A percentile compares a stretch with the other conserved stretches of the same genome.
These are phyloP conservation scores for Fagopyrum esculentum DNA, from an alignment of 148 eudicot genomes.

Conservation along the genomic window DNA sequence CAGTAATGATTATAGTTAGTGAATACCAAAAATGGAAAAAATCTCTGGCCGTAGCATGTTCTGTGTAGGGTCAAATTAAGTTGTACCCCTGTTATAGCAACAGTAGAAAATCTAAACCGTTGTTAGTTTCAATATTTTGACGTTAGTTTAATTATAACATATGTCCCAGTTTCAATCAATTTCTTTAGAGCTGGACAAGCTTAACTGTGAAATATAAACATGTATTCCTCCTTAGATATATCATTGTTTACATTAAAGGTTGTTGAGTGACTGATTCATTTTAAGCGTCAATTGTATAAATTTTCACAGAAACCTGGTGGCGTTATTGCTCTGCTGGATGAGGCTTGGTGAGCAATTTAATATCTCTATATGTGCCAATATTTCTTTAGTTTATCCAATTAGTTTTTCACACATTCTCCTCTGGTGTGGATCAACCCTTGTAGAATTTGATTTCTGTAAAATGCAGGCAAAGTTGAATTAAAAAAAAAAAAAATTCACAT, in stretches of 20 bases:
- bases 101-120: not conserved
- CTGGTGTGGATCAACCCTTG: not conserved
- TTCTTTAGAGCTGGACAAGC: too few relatives aligned
- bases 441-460: not conserved
- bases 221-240: not conserved
- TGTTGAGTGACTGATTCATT: not conserved
- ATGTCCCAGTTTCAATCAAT: too few relatives aligned
- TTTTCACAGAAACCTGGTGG: conserved; percentile 93
- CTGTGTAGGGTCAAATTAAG: not conserved
- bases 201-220: not conserved
- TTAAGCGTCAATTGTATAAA: not conserved
- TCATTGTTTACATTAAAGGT: too few relatives aligned
- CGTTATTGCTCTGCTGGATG: conserved; percentile 87
- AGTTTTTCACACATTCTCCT: not conserved
- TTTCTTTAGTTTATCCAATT: not conserved
- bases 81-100: too few relatives aligned
- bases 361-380: not conserved
- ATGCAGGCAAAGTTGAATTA: not conserved
- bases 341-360: conserved; percentile 68
- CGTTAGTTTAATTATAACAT: too few relatives aligned
- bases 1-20: not conserved
- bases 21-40: too few relatives aligned
- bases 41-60: not conserved
- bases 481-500: not conserved
- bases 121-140: not conserved